phyloP scores from a whole-genome alignment of 2,329 filamentous ascomycete genomes.

The Trichoderma atroviride region DNA sequence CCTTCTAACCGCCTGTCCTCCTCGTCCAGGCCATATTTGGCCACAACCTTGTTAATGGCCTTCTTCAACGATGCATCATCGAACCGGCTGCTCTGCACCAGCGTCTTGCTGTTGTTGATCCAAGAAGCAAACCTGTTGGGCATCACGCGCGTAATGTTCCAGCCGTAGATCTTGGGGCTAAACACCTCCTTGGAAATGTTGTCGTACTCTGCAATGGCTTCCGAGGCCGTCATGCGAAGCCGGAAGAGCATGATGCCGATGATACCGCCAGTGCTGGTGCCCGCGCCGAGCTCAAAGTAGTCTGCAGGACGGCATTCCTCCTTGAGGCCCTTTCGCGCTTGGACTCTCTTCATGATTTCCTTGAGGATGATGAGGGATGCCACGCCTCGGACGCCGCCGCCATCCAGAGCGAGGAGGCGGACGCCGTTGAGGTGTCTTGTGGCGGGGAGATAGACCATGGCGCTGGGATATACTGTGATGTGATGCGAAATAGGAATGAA shows the following conservation, averaged over 20 bases:
- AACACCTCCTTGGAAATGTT: conserved; percentile 15
- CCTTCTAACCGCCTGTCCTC: conserved; percentile 3
- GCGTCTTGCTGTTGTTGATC: conserved; percentile 22
- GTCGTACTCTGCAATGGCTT: conserved; percentile 13
- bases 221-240: conserved; percentile 19
- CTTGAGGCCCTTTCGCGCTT: conserved; percentile 3
- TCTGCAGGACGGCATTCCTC: conserved; percentile 16
- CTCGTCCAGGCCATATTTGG: conserved; percentile 16
- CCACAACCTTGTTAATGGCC: conserved; percentile 16
- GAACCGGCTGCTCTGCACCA: conserved; percentile 16
- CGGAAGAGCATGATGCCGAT: conserved; percentile 24
- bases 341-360: conserved; percentile 22
- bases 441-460: conserved; percentile 18
- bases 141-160: conserved; percentile 3
- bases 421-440: conserved; percentile 19
- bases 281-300: conserved; percentile 14
- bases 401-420: conserved; percentile 19
- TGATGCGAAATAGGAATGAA: not conserved
- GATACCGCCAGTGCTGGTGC: conserved; percentile 16
- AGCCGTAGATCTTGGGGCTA: conserved; percentile 11
- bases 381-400: conserved; percentile 17
- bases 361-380: conserved; percentile 14
- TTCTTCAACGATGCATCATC: conserved; percentile 11
- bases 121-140: conserved; percentile 8
- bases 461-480: not conserved